These are phyloP conservation scores for Yamadazyma diospyri DNA, from an alignment of 1,139 yeast genomes.

Conservation along the genomic window DNA sequence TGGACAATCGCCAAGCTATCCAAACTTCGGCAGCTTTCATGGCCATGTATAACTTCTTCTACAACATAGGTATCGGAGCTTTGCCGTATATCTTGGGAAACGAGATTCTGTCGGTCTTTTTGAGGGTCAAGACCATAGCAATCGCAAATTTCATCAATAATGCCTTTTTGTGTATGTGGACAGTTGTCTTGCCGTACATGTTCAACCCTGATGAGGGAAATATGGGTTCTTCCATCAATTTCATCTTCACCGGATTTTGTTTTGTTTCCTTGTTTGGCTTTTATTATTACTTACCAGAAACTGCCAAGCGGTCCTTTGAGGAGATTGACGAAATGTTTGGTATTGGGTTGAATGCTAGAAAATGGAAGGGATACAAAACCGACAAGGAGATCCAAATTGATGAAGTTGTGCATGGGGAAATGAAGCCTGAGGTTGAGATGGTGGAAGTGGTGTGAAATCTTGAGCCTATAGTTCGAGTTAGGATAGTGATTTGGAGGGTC, in stretches of 20 bases:
- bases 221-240: slow-evolving; percentile 13
- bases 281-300: slow-evolving; percentile 28
- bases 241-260: slow-evolving; percentile 7
- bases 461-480: too few relatives aligned
- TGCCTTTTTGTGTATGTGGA: slow-evolving; percentile 7
- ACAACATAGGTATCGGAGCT: slow-evolving; percentile 17
- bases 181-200: slow-evolving; percentile 18
- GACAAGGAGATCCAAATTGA: slow-evolving; percentile 1
- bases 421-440: too few relatives aligned
- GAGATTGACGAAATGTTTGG: slow-evolving; percentile 19
- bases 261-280: slow-evolving; percentile 5
- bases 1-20: background rate
- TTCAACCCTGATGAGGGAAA: slow-evolving; percentile 18
- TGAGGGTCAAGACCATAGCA: slow-evolving; percentile 18
- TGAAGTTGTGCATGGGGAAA: too few relatives aligned
- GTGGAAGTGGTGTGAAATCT: too few relatives aligned
- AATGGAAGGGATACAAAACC: slow-evolving; percentile 1
- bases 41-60: slow-evolving; percentile 15
- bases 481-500: too few relatives aligned
- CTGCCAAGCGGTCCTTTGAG: slow-evolving; percentile 30
- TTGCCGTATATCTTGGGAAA: slow-evolving; percentile 8
- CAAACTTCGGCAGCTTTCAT: slow-evolving; percentile 9
- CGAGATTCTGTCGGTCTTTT: slow-evolving; percentile 13
- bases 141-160: slow-evolving; percentile 8
- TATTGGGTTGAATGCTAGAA: background rate